These are phyloP conservation scores for Mucor racemosus DNA, from an alignment of 371 early-diverging fungal genomes.

Conservation along the genomic window DNA sequence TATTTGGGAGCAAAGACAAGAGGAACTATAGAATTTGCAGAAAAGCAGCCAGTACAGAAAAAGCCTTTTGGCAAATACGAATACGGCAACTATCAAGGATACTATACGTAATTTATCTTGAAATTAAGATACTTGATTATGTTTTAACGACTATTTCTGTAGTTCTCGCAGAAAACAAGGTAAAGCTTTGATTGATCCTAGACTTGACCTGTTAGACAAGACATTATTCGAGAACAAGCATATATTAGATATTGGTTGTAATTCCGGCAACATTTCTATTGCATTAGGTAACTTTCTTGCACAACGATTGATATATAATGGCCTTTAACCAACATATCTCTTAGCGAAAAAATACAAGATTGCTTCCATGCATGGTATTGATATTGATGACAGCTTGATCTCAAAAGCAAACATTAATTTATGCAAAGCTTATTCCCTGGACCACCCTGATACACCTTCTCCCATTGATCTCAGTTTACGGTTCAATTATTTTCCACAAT, in stretches of 20 bases:
- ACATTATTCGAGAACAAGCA: slow-evolving; percentile 59
- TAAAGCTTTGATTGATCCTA: slow-evolving; percentile 53
- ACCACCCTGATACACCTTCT: slow-evolving; percentile 22
- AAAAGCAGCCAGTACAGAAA: slow-evolving; percentile 4
- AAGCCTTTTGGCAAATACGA: slow-evolving; percentile 1
- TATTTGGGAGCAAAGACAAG: slow-evolving; percentile 10
- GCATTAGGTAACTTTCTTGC: slow-evolving; percentile 50
- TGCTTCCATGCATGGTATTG: slow-evolving; percentile 67
- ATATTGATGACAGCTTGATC: slow-evolving; percentile 77
- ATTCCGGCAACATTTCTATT: slow-evolving; percentile 74
- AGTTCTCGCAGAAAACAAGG: slow-evolving; percentile 32
- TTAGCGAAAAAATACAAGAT: slow-evolving; percentile 56
- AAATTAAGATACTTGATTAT: too few species aligned
- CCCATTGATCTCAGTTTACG: slow-evolving; percentile 33
- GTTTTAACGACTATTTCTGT: background rate
- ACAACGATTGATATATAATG: background rate
- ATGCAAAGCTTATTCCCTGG: slow-evolving; percentile 49
- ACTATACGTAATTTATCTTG: slow-evolving; percentile 25
- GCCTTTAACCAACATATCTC: background rate
- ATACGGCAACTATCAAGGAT: slow-evolving; percentile 36
- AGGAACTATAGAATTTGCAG: slow-evolving; percentile 5
- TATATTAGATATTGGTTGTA: slow-evolving; percentile 90
- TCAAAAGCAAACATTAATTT: slow-evolving; percentile 61
- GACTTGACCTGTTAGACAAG: slow-evolving; percentile 61
- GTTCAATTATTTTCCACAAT: slow-evolving; percentile 66